Evolutionary conservation across 2,329 filamentous ascomycete species (phyloP), one percentile per base, ranked within the genome.

Genomic region (Truncatella angustata): DNA sequence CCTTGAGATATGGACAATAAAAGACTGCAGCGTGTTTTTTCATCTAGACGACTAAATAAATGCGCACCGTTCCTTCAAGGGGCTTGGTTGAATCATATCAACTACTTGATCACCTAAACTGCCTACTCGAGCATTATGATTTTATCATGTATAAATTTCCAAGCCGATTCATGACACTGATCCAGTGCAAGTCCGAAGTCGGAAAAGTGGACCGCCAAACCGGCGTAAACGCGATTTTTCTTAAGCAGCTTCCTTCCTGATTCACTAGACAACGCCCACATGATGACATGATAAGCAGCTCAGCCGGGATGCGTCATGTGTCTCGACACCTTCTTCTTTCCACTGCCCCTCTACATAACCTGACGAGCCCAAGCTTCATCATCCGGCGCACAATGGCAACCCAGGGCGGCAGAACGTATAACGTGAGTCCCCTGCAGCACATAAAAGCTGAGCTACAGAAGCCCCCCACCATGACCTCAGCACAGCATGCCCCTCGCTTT

Each of bases 231-330:
- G 26, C 43, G 23, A 44, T 44, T 36, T 23, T 32, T 23, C 16
- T 34, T n/a, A 36, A n/a, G 11, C 16, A 47, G 26, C 34, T 18
- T 16, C 46, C 34, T 28, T 34, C 44, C 30, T n/a, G n/a, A n/a
- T n/a, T n/a, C n/a, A n/a, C n/a, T 12, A 49, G 30, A 49, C 32
- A 23, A 20, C 20, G 30, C 18, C 14, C 18, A 21, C 21, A 43
- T 23, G 44, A 49, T 54, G 48, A 53, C 52, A 50, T 42, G 26
- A 50, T 42, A 35, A 46, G 30, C 35, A 21, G 16, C 14, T 4
- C 26, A 46, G n/a, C 14, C 39, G 53, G 51, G 45, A 54, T 54
- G 53, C 53, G 49, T 50, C 49, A 52, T 52, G 49, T 51, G 39
- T 54, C 53, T 45, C 53, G 50, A 23, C 40, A 39, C 23, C 35